A percentile compares a stretch with the other conserved stretches of the same genome.
phyloP scores from a whole-genome alignment of 352 stramenopile species.

The Discostella stelligera region DNA sequence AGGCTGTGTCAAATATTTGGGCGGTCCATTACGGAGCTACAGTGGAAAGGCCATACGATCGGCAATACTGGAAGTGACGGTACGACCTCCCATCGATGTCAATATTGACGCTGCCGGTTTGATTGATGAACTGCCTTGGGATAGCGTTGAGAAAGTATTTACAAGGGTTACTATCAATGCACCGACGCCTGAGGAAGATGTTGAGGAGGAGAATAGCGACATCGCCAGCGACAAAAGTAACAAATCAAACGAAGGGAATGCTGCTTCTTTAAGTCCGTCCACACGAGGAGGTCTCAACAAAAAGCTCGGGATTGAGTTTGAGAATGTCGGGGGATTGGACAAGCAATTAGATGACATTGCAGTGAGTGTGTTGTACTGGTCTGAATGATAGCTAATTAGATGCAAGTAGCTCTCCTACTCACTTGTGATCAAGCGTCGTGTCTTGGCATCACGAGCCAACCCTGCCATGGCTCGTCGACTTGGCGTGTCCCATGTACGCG shows the following conservation, averaged over 20 bases:
- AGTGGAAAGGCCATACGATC: conserved; percentile 49
- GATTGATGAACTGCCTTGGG: conserved; percentile 12
- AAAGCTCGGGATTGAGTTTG: conserved; percentile 69
- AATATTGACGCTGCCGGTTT: conserved; percentile 2
- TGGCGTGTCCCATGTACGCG: conserved; percentile 72
- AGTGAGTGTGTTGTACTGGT: conserved; percentile 5
- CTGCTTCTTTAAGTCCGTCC: background rate
- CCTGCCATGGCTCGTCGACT: conserved; percentile 56
- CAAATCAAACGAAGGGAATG: conserved; percentile 22
- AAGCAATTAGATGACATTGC: conserved; percentile 78
- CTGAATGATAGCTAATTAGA: background rate
- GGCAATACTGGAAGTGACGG: conserved; percentile 61
- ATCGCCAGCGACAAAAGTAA: background rate
- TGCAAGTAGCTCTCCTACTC: background rate
- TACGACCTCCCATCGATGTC: conserved; percentile 53
- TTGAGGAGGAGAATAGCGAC: conserved; percentile 3
- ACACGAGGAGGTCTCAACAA: conserved; percentile 29
- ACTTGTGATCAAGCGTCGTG: conserved; percentile 39
- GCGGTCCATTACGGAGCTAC: conserved; percentile 69
- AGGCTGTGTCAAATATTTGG: conserved; percentile 74
- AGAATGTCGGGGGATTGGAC: conserved; percentile 78
- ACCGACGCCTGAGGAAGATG: conserved; percentile 17
- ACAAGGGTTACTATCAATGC: conserved; percentile 29
- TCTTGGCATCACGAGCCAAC: conserved; percentile 74
- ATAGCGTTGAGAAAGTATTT: conserved; percentile 39